phyloP scores from a whole-genome alignment of 2,329 filamentous ascomycete species.

The Colletotrichum sp. region DNA sequence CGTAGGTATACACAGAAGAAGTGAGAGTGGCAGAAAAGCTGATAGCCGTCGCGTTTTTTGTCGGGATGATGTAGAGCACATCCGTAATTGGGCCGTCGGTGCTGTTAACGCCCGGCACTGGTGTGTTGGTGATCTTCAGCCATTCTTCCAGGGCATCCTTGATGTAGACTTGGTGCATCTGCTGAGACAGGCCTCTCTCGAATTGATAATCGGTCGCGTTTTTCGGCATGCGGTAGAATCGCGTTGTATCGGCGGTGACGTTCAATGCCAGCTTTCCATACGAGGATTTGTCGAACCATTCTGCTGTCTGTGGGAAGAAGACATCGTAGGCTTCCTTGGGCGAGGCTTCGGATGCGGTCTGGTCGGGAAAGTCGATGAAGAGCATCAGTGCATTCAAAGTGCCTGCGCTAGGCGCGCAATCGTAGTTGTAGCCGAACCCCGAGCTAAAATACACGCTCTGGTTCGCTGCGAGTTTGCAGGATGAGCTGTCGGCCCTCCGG shows the following conservation, averaged over 20 bases:
- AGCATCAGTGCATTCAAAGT: conserved; percentile 36
- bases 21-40: conserved; percentile 31
- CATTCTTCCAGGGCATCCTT: conserved; percentile 32
- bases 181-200: conserved; percentile 28
- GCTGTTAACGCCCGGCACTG: neutral
- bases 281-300: conserved; percentile 18
- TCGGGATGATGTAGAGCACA: conserved; percentile 34
- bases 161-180: conserved; percentile 30
- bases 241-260: conserved; percentile 24
- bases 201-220: conserved; percentile 27
- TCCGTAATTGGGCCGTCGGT: conserved; percentile 21
- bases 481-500: neutral
- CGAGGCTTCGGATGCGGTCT: conserved; percentile 15
- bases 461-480: conserved; percentile 27
- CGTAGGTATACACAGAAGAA: conserved; percentile 25
- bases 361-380: conserved; percentile 40
- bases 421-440: conserved; percentile 30
- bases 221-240: conserved; percentile 31
- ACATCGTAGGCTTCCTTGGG: neutral
- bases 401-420: conserved; percentile 36
- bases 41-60: conserved; percentile 27
- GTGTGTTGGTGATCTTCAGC: conserved; percentile 11
- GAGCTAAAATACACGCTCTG: conserved; percentile 29
- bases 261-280: conserved; percentile 24
- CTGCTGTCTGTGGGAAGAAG: neutral